Percentiles rank a stretch among this genome's conserved stretches.
Conservation (phyloP, 257 asterid species). For the Ilex aquifolium region DNA sequence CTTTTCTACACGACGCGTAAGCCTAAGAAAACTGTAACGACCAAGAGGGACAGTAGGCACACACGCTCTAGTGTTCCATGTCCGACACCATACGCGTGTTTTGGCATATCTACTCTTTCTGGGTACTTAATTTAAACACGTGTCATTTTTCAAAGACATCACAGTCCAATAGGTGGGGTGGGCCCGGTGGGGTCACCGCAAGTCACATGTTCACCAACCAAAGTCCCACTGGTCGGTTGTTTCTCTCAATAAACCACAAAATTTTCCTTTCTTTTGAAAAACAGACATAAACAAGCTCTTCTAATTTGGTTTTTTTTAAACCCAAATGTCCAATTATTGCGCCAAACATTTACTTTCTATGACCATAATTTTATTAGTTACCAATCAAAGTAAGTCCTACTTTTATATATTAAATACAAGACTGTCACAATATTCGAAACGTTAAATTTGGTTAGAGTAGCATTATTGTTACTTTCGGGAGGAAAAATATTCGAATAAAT, state of each 20-base stretch:
- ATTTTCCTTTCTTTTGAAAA: background rate
- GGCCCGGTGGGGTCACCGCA: background rate
- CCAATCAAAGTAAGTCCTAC: no score
- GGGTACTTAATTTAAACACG: constrained; percentile 9
- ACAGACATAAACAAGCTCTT: no score
- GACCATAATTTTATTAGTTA: no score
- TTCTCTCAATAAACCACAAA: background rate
- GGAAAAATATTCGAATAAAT: no score
- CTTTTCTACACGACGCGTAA: no score
- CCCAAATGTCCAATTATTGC: no score
- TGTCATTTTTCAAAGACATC: constrained; percentile 11
- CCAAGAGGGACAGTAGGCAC: constrained; percentile 5
- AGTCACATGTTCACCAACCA: constrained; percentile 17
- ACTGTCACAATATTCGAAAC: no score
- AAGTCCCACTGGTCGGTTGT: constrained; percentile 35
- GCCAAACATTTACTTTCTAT: no score
- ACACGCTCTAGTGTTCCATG: constrained; percentile 12
- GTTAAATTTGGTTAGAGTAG: no score
- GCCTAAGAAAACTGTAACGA: background rate
- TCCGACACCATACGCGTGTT: constrained; percentile 49
- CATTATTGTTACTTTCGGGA: no score
- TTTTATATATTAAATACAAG: no score
- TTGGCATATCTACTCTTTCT: background rate
- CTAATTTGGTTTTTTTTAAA: no score
- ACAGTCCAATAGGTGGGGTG: constrained; percentile 11